These are phyloP conservation scores for Phytopythium montanum DNA, from an alignment of 352 stramenopile species.

Conservation along the genomic window DNA sequence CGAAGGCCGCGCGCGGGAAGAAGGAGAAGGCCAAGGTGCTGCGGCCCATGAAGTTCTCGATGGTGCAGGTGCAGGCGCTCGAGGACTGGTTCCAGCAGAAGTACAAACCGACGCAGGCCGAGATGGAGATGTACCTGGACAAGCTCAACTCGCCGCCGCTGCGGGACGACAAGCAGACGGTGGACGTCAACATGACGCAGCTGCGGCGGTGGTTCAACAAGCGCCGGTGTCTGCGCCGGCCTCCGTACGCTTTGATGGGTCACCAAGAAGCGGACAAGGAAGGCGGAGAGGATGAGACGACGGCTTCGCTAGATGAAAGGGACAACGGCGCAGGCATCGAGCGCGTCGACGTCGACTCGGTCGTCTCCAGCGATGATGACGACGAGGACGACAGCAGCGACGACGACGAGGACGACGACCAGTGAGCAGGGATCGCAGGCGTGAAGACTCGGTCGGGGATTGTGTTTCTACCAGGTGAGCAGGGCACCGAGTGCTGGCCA, in stretches of 20 bases:
- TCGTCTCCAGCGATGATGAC: constrained; percentile 13
- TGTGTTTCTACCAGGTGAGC: constrained; percentile 5
- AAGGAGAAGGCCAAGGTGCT: constrained; percentile 45
- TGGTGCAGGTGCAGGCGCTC: constrained; percentile 75
- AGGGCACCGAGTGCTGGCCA: not conserved
- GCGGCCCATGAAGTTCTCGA: constrained; percentile 85
- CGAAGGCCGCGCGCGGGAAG: constrained; percentile 5
- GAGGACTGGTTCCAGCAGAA: constrained; percentile 86
- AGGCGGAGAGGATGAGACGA: constrained; percentile 18
- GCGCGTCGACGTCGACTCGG: constrained; percentile 3
- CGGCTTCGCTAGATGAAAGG: constrained; percentile 26
- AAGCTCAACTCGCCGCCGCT: constrained; percentile 67
- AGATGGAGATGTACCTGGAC: constrained; percentile 76
- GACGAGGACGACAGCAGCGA: constrained; percentile 28
- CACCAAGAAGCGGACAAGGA: constrained; percentile 60
- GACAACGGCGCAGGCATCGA: constrained; percentile 47
- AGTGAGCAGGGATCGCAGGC: not conserved
- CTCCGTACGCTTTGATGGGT: constrained; percentile 82
- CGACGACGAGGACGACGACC: constrained; percentile 29
- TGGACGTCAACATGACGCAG: constrained; percentile 87
- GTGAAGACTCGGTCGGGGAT: not conserved
- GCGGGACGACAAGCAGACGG: constrained; percentile 68
- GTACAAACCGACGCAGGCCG: constrained; percentile 76
- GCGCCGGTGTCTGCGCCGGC: constrained; percentile 71
- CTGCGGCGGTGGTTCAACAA: constrained; percentile 86